Conservation (phyloP, 1,284 basidiomycete species). For the Cryptococcus sp. region DNA sequence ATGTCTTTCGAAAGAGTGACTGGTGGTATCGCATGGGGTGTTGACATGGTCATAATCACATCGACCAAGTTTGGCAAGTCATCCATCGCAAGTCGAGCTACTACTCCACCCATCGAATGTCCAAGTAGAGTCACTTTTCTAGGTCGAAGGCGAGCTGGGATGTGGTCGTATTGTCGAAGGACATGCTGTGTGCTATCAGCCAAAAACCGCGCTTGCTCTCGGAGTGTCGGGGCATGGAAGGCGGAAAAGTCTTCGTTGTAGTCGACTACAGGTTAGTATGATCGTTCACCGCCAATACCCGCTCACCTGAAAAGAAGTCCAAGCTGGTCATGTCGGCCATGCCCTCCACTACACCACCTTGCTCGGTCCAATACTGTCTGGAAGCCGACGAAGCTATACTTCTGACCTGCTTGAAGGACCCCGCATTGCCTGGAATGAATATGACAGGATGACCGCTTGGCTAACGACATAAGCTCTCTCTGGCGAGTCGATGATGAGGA, state of each 20-base stretch:
- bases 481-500: not conserved
- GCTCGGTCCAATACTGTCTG: constrained; percentile 67
- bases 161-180: constrained; percentile 62
- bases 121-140: constrained; percentile 68
- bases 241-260: constrained; percentile 98
- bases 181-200: constrained; percentile 70
- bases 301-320: constrained; percentile 79
- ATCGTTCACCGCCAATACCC: constrained; percentile 20
- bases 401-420: constrained; percentile 87
- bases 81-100: constrained; percentile 61
- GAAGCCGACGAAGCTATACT: constrained; percentile 89
- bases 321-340: constrained; percentile 50
- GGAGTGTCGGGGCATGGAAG: constrained; percentile 83
- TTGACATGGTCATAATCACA: constrained; percentile 87
- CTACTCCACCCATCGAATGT: constrained; percentile 98
- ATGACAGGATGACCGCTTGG: constrained; percentile 70
- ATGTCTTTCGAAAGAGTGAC: constrained; percentile 72
- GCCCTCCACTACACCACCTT: constrained; percentile 30
- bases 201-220: constrained; percentile 76
- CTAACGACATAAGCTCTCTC: constrained; percentile 29
- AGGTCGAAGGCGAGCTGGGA: constrained; percentile 36
- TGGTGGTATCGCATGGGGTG: constrained; percentile 84
- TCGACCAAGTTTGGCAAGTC: constrained; percentile 54
- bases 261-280: constrained; percentile 59
- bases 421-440: constrained; percentile 96